Percentiles rank a stretch among this genome's conserved stretches.
Conservation (phyloP, 2,329 filamentous ascomycete species). For the Alternaria novae-zelandiae region DNA sequence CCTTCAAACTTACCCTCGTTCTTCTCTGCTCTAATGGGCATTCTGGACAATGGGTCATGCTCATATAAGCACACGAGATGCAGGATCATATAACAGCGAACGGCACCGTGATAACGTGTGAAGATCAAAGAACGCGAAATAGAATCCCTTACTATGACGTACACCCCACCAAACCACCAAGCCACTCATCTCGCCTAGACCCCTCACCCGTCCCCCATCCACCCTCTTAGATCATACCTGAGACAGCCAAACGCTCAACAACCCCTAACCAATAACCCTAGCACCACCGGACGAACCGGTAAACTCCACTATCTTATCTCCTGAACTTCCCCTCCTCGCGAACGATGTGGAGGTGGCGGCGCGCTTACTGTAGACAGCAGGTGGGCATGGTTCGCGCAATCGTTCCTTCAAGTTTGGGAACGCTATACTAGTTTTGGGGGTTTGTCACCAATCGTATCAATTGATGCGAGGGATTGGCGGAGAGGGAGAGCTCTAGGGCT, state of each 20-base stretch:
- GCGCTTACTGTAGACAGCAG: neutral
- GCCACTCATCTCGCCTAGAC: slow-evolving; percentile 19
- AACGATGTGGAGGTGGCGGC: neutral
- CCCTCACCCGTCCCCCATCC: neutral
- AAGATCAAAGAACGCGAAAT: too few species aligned
- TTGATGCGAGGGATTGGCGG: too few species aligned
- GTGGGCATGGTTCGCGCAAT: neutral
- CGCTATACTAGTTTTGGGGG: neutral
- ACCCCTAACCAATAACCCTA: neutral
- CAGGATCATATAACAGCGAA: too few species aligned
- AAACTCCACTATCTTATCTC: neutral
- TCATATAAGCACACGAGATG: too few species aligned
- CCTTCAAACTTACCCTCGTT: too few species aligned
- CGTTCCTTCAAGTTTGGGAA: neutral
- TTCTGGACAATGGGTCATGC: too few species aligned
- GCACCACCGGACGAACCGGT: neutral
- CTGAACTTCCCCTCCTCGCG: too few species aligned
- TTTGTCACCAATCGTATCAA: too few species aligned
- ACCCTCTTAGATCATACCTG: neutral
- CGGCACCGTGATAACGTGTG: too few species aligned
- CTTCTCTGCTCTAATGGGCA: too few species aligned
- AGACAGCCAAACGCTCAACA: slow-evolving; percentile 8
- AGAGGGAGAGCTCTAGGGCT: too few species aligned
- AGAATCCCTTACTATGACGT: slow-evolving; percentile 22
- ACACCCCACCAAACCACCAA: slow-evolving; percentile 8